Base-by-base conservation (phyloP, 1,139 yeast genomes). In the Suhomyces anneliseae region DNA sequence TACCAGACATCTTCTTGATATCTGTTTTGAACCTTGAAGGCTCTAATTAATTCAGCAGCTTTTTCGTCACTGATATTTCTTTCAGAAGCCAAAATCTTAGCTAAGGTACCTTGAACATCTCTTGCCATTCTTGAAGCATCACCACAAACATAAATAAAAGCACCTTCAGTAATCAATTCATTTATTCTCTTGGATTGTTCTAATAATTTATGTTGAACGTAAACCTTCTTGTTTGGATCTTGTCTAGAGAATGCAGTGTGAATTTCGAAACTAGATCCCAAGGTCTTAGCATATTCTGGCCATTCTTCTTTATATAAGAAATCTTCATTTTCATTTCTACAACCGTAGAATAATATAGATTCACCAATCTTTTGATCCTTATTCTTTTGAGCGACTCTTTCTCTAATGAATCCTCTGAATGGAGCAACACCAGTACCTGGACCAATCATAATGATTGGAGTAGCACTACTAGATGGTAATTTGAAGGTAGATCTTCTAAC, bases 401-500 rank as follows among this genome's bases (percentile, higher is more conserved):
- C 97, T 68, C 95, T 84, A 38, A 93, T 69, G 56, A 93, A 90
- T 2, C 96, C 97, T 69, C 98, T 85, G 74, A 93, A 87, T 51
- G 99, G 99, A 9, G 99, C 98, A 48, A 93, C 93, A 64, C 99
- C 99, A 7, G 99, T 93, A 55, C 99, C 99, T 42, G 99, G 98
- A 35, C 99, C 99, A 63, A 93, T 79, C 86, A 92, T 82, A 58
- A 93, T 89, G 34, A 93, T 79, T 8, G 99, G 97, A 40, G 86
- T 83, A 12, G 81, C 68, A 31, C 95, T 85, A 62, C 89, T 89
- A 12, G 90, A 76, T n/a, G 99, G 99, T 54, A 93, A 78, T 74
- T 90, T 92, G 74, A 93, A 93, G 47, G 95, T 88, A 8, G 98
- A 90, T 69, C 95, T 90, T 71, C 99, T 87, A 41, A 93, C 87